phyloP scores from a whole-genome alignment of 1,139 yeast species.

The Geotrichum histeridarum region DNA sequence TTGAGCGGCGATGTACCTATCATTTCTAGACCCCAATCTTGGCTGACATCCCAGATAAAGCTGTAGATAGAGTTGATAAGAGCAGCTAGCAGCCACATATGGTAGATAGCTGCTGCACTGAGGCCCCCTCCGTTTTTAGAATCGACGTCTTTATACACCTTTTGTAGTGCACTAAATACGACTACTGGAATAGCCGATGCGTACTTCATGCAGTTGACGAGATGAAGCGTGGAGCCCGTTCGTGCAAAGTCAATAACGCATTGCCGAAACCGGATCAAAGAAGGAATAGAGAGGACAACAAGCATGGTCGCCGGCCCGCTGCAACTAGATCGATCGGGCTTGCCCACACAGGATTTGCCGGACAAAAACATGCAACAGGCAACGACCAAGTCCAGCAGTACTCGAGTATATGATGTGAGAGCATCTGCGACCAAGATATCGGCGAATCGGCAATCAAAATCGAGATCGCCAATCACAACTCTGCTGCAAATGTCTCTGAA shows the following conservation, averaged over 20 bases:
- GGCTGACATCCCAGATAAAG: constrained; percentile 78
- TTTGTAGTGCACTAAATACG: constrained; percentile 30
- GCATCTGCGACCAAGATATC: constrained; percentile 80
- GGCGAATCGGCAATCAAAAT: constrained; percentile 54
- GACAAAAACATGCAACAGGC: constrained; percentile 41
- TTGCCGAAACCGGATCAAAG: constrained; percentile 68
- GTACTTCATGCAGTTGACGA: constrained; percentile 72
- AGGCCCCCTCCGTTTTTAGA: constrained; percentile 18
- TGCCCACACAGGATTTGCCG: constrained; percentile 30
- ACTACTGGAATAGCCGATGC: constrained; percentile 64
- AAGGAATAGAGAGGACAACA: constrained; percentile 55
- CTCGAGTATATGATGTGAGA: constrained; percentile 71
- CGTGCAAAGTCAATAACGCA: constrained; percentile 64
- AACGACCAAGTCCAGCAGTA: constrained; percentile 61
- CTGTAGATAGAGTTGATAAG: constrained; percentile 69
- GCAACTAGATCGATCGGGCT: constrained; percentile 35
- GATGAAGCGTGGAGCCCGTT: constrained; percentile 49
- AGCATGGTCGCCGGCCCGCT: constrained; percentile 46
- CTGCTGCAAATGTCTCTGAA: constrained; percentile 45
- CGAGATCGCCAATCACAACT: constrained; percentile 50
- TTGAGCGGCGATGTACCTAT: constrained; percentile 13
- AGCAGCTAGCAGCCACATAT: constrained; percentile 50
- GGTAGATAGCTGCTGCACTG: constrained; percentile 30
- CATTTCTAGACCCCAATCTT: constrained; percentile 82
- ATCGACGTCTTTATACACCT: constrained; percentile 20